These are phyloP conservation scores for Plasmodium coatneyi DNA, from an alignment of 169 alveolate species.

Conservation along the genomic window DNA sequence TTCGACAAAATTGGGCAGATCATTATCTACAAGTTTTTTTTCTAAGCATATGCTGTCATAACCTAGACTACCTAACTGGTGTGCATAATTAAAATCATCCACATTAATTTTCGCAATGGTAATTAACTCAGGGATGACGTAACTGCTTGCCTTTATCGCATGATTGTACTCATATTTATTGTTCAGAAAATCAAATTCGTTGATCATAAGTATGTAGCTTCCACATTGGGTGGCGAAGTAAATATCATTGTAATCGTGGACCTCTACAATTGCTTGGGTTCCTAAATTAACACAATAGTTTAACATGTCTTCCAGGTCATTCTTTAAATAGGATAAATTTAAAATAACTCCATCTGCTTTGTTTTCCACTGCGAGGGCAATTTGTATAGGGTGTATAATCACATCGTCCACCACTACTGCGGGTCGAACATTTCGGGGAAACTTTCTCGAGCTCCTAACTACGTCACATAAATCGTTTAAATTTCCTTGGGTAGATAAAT, in stretches of 20 bases:
- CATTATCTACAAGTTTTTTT: slow-evolving; percentile 75
- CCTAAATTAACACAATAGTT: slow-evolving; percentile 81
- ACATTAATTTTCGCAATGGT: slow-evolving; percentile 83
- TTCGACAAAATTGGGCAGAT: slow-evolving; percentile 77
- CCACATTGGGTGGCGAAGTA: slow-evolving; percentile 80
- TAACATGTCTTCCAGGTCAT: slow-evolving; percentile 79
- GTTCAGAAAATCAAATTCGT: slow-evolving; percentile 82
- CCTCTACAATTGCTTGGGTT: slow-evolving; percentile 86
- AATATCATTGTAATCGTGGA: slow-evolving; percentile 82
- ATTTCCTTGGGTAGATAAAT: slow-evolving; percentile 78
- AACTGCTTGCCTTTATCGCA: slow-evolving; percentile 81
- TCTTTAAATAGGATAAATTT: slow-evolving; percentile 78
- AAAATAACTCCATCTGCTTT: slow-evolving; percentile 87
- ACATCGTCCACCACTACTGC: slow-evolving; percentile 86
- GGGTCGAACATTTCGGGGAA: slow-evolving; percentile 81
- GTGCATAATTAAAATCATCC: slow-evolving; percentile 75
- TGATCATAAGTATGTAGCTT: slow-evolving; percentile 75
- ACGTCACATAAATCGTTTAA: slow-evolving; percentile 78
- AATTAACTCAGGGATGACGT: slow-evolving; percentile 79
- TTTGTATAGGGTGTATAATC: slow-evolving; percentile 84
- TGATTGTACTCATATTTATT: slow-evolving; percentile 79
- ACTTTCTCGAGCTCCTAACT: slow-evolving; percentile 74
- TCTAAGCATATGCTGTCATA: slow-evolving; percentile 85
- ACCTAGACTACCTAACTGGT: slow-evolving; percentile 82
- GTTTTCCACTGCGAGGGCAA: slow-evolving; percentile 85